Evolutionary conservation across 805 yeast species (phyloP).

Genomic region (Cyberlindnera xishuangbannaensis): DNA sequence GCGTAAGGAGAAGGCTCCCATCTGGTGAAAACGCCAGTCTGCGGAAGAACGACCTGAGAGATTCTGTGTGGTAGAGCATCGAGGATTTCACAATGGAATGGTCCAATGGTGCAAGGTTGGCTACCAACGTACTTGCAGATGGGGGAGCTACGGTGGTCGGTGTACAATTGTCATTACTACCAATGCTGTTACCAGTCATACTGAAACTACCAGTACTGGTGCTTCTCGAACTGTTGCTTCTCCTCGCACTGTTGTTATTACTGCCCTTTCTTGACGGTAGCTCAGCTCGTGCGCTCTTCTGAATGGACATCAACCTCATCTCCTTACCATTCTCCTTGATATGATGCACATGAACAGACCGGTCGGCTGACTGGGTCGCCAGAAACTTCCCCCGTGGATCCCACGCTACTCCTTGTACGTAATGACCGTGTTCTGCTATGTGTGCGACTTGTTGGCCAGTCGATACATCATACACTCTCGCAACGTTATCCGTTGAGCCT

Average conservation of each 20-base stretch:
- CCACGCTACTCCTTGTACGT: conserved; percentile 96
- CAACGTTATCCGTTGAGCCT: conserved; percentile 86
- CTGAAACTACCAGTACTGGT: no score
- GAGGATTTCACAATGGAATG: conserved; percentile 28
- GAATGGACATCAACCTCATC: conserved; percentile 36
- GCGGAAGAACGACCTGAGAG: conserved; percentile 86
- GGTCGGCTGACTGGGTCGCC: conserved; percentile 87
- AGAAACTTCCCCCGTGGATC: conserved; percentile 77
- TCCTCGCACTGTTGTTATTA: no score
- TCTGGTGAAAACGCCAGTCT: conserved; percentile 85
- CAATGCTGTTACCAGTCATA: no score
- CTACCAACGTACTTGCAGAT: no score
- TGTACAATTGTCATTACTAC: no score
- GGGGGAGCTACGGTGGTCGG: no score
- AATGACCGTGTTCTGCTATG: conserved; percentile 73
- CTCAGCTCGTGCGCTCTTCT: conserved; percentile 53
- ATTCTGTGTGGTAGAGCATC: conserved; percentile 73
- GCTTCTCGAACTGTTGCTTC: no score
- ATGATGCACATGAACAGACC: conserved; percentile 69
- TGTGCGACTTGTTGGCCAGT: conserved; percentile 54
- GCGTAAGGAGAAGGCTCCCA: conserved; percentile 73
- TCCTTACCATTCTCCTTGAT: conserved; percentile 30
- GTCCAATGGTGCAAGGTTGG: no score
- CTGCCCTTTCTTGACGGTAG: conserved; percentile 33
- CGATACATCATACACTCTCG: conserved; percentile 57